Conservation (phyloP, 805 yeast genomes). For the Lipomyces lipofer region DNA sequence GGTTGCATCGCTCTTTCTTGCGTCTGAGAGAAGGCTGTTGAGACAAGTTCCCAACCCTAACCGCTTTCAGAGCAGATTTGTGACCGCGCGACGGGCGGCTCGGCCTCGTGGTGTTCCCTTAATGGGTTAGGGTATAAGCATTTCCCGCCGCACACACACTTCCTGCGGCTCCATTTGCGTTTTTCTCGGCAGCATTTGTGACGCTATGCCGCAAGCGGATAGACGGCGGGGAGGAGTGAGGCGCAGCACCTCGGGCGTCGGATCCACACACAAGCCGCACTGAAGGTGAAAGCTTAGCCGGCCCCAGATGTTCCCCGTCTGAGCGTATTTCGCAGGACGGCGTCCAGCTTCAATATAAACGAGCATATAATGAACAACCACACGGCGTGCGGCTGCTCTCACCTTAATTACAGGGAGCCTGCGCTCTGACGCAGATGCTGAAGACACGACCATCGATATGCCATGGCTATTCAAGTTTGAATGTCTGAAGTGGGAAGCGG, state of each 20-base stretch:
- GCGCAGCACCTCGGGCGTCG: not conserved
- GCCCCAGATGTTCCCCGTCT: not conserved
- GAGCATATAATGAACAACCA: not conserved
- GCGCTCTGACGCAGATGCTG: no score
- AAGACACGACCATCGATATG: no score
- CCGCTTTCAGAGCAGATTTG: no score
- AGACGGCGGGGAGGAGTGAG: not conserved
- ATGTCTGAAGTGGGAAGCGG: no score
- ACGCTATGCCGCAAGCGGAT: not conserved
- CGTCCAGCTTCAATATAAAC: no score
- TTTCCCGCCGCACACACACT: not conserved
- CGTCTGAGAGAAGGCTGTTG: no score
- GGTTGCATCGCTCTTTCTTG: no score
- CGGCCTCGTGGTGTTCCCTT: slow-evolving; percentile 2
- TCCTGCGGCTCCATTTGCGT: not conserved
- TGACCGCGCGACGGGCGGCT: no score
- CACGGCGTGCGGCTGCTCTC: slow-evolving; percentile 3
- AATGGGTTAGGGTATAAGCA: not conserved
- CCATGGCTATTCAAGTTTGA: no score
- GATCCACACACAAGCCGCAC: no score
- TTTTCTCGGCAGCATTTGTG: not conserved
- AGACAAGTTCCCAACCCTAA: not conserved
- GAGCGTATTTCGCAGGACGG: not conserved
- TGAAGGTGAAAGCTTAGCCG: no score
- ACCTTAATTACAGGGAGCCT: no score